Percentiles rank a stretch among this genome's conserved stretches.
These are phyloP conservation scores for Echinochloa phyllopogon DNA, from an alignment of 176 grass and related monocot genomes.

Conservation along the genomic window DNA sequence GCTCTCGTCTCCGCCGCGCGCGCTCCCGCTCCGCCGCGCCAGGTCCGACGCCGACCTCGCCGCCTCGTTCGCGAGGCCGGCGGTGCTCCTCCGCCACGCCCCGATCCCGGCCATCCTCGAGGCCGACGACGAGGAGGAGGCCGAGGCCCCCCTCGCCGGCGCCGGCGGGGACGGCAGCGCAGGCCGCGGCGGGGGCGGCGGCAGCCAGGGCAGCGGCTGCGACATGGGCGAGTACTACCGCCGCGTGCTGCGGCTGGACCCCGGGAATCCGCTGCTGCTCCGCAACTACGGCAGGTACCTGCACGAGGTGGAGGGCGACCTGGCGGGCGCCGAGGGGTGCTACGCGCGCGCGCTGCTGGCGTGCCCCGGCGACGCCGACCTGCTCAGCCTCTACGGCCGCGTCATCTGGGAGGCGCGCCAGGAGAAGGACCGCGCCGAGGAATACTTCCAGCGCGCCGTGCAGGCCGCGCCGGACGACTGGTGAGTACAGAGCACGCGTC, in stretches of 20 bases:
- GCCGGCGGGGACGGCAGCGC: slow-evolving; percentile 41
- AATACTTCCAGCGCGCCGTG: slow-evolving; percentile 76
- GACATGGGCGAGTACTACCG: slow-evolving; percentile 73
- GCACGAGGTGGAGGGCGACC: slow-evolving; percentile 80
- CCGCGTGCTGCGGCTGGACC: slow-evolving; percentile 65
- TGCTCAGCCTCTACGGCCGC: slow-evolving; percentile 79
- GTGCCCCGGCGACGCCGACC: slow-evolving; percentile 68
- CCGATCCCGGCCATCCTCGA: slow-evolving; percentile 25
- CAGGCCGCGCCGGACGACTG: slow-evolving; percentile 82
- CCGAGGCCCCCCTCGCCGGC: slow-evolving; percentile 36
- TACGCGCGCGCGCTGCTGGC: slow-evolving; percentile 76
- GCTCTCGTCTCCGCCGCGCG: neutral
- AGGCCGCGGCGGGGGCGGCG: slow-evolving; percentile 6
- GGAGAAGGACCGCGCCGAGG: slow-evolving; percentile 63
- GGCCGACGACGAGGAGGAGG: neutral
- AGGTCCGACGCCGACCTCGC: slow-evolving; percentile 63
- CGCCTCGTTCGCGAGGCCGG: neutral
- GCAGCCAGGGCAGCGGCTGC: slow-evolving; percentile 35
- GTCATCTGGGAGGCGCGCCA: slow-evolving; percentile 73
- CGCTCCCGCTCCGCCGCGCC: slow-evolving; percentile 53
- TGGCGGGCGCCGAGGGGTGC: slow-evolving; percentile 69
- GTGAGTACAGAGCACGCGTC: slow-evolving; percentile 17
- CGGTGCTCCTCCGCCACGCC: slow-evolving; percentile 5
- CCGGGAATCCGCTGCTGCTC: slow-evolving; percentile 73
- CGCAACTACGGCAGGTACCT: slow-evolving; percentile 88